Evolutionary conservation across 2,329 filamentous ascomycete genomes (phyloP), one percentile per base, ranked within the genome.

Genomic region (Trichophaea hybrida): DNA sequence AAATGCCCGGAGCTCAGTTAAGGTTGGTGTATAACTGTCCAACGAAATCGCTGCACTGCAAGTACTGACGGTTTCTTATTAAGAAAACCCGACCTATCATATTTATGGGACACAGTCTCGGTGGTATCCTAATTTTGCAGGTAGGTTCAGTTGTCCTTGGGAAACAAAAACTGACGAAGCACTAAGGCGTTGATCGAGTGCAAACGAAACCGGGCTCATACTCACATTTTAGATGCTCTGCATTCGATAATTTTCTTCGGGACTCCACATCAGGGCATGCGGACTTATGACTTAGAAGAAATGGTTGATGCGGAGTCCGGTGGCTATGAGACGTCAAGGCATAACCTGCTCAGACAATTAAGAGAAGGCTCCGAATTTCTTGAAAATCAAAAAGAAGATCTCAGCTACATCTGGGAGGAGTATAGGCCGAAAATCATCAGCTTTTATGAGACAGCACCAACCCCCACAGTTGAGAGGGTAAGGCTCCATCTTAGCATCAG

Each of bases 361-460:
- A 24, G n/a, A 33, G 37, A 44, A 17, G 10, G 33, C 33, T 57
- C 54, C 37, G 24, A 44, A 24, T 57, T 46, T 48, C 40, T 57
- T 13, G 15, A 17, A 6, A 17, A 12, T 44, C 37, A 44, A 17
- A 10, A 31, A 17, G 40, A 57, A 13, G 35, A 44, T 46, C 17
- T 57, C 13, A 13, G 12, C 12, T 8, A 31, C 6, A 46, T 57
- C 37, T 46, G 37, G 37, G 17, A 57, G 12, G 54, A 35, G 15
- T 12, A 33, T 32, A 56, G 33, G 31, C 17, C 12, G 13, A 6
- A 43, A 7, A 44, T 62, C 35, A 38, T 44, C 13, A 62, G 57
- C 50, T 62, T 62, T 38, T 62, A 62, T 15, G 60, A 62, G 51
- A 37, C 37, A 4, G 37, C 50, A 10, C 31, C 57, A 17, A 57